Evolutionary conservation across 495 filamentous ascomycete genomes (phyloP).

Genomic region (Penicillium steckii): DNA sequence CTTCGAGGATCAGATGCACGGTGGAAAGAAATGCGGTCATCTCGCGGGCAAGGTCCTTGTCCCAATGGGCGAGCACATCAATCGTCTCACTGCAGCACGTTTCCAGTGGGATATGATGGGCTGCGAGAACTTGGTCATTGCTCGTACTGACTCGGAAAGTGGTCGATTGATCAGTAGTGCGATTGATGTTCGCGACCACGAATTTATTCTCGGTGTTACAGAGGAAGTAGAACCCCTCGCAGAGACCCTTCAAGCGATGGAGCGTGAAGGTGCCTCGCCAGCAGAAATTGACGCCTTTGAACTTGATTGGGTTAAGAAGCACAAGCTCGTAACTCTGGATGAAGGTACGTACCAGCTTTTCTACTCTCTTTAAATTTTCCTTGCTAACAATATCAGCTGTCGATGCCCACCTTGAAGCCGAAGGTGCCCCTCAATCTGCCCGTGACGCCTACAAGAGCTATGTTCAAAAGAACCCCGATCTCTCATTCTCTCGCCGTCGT

Average conservation of each 20-base stretch:
- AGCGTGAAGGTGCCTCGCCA: conserved; percentile 70
- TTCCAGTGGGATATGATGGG: conserved; percentile 99
- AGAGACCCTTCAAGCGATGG: conserved; percentile 89
- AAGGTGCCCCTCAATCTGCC: conserved; percentile 57
- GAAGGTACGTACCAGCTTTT: conserved; percentile 53
- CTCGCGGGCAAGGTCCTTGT: conserved; percentile 96
- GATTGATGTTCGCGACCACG: conserved; percentile 91
- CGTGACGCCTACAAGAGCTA: conserved; percentile 64
- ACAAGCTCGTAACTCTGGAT: conserved; percentile 87
- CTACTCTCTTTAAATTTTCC: not conserved
- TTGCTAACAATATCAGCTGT: conserved; percentile 52
- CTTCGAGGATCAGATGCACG: conserved; percentile 96
- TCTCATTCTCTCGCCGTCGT: conserved; percentile 74
- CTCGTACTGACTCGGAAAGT: conserved; percentile 91
- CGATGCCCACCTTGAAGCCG: conserved; percentile 64
- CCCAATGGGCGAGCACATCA: conserved; percentile 92
- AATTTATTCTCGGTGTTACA: conserved; percentile 87
- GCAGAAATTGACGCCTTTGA: conserved; percentile 83
- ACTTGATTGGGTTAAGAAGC: conserved; percentile 83
- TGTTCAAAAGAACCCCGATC: conserved; percentile 61
- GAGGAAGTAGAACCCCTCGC: conserved; percentile 72
- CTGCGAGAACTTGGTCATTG: conserved; percentile 88
- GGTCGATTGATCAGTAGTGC: conserved; percentile 86
- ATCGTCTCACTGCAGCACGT: conserved; percentile 83
- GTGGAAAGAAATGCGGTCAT: conserved; percentile 98